Base-by-base conservation (phyloP, 129 eudicot species). In the Kitagawia praeruptora region DNA sequence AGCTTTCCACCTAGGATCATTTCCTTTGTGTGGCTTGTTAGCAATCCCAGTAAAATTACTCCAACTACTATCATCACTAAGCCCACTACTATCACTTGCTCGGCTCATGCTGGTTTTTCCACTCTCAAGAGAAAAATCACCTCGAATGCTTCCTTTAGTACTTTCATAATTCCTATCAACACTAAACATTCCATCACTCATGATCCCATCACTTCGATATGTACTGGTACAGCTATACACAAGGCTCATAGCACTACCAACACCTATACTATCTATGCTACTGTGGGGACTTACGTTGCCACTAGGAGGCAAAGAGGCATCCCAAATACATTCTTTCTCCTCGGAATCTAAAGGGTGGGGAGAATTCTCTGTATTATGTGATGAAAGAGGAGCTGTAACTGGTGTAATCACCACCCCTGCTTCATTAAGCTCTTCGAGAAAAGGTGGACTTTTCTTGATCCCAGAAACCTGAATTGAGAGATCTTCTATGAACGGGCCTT, bases 1-100 rank as follows among this genome's bases (percentile, higher is more conserved):
- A 34, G 98, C 97, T 76, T 93, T 93, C 98, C 98, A 93, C 80
- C 97, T 83, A 1, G 98, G 98, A 84, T 93, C 98, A 42, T 93
- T 93, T 37, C 98, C 93, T 85, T 91, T 91, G 77, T 93, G 98
- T 53, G 98, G 98, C 85, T 93, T 93, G 77, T 85, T 89, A 53
- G 97, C 93, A 79, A 88, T 87, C 2, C 97, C 97, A 0, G 98
- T 91, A 76, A 85, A 83, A 81, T 88, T 91, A 80, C 98, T 93
- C 98, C 98, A 93, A 81, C 86, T 91, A 78, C 97, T 91, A 61
- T 91, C 98, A 40, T 93, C 97, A 84, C 98, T 93, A 66, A 93
- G 88, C 10, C 97, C 98, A 78, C 98, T 93, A 79, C 98, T 93
- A 83, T 89, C 93, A 76, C 98, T 93, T 51, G 97, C 97, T 69